phyloP scores from a whole-genome alignment of 495 filamentous ascomycete species.

The Coniosporium apollinis region DNA sequence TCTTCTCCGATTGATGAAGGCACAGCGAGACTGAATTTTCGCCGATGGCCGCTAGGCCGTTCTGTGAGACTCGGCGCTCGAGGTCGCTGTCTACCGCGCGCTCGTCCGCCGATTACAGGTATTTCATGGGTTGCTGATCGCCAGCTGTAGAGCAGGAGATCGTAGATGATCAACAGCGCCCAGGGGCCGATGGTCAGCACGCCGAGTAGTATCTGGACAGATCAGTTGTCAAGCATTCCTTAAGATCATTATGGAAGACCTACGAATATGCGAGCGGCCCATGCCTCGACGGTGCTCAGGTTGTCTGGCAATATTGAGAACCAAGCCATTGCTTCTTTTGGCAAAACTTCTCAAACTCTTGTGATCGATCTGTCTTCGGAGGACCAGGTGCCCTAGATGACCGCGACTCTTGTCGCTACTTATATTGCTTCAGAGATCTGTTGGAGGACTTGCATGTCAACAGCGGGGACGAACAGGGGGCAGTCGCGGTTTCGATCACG shows the following conservation, averaged over 20 bases:
- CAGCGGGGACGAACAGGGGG: too few species aligned
- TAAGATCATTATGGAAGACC: conserved; percentile 6
- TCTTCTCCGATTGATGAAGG: background rate
- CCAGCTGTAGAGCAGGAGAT: conserved; percentile 46
- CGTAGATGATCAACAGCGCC: conserved; percentile 47
- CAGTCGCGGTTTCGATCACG: too few species aligned
- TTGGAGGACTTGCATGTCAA: too few species aligned
- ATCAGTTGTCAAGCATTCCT: conserved; percentile 1
- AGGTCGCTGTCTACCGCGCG: conserved; percentile 42
- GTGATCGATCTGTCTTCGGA: too few species aligned
- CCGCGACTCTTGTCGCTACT: too few species aligned
- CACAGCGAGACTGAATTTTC: conserved; percentile 31
- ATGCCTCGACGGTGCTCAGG: conserved; percentile 41
- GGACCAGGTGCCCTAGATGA: too few species aligned
- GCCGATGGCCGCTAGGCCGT: conserved; percentile 35
- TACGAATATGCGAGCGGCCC: conserved; percentile 49
- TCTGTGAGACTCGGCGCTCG: conserved; percentile 47
- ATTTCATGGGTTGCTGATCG: conserved; percentile 41
- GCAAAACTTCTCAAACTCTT: background rate
- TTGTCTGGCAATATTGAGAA: conserved; percentile 46
- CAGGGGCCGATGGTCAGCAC: conserved; percentile 50
- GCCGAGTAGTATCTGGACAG: conserved; percentile 41
- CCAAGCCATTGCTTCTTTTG: conserved; percentile 33
- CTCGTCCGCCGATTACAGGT: conserved; percentile 45
- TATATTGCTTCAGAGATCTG: too few species aligned